phyloP scores from a whole-genome alignment of 345 rosid genomes.

The Hibiscus mutabilis region DNA sequence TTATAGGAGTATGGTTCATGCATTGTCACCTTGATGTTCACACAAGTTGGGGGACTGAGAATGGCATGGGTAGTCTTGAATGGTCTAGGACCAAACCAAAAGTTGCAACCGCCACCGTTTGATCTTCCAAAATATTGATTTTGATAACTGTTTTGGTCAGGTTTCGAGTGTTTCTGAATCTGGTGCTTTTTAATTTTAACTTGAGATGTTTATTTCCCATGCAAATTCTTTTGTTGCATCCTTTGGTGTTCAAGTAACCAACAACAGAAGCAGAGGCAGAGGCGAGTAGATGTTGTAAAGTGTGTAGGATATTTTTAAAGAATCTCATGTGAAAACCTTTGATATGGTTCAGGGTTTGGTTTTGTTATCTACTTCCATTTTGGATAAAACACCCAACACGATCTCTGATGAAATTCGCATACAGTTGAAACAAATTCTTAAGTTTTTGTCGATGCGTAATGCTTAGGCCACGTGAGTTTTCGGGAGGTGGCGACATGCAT shows the following conservation, averaged over 20 bases:
- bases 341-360: too few relatives aligned
- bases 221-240: not conserved
- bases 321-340: too few relatives aligned
- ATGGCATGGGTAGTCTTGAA: slow-evolving; percentile 34
- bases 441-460: too few relatives aligned
- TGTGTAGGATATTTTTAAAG: too few relatives aligned
- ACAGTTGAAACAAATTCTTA: too few relatives aligned
- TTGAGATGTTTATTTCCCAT: not conserved
- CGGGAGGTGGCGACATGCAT: not conserved
- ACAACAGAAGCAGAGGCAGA: too few relatives aligned
- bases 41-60: slow-evolving; percentile 33
- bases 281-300: too few relatives aligned
- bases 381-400: too few relatives aligned
- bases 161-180: slow-evolving; percentile 3
- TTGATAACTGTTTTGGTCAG: not conserved
- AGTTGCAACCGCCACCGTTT: slow-evolving; percentile 33
- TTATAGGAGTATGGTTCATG: slow-evolving; percentile 35
- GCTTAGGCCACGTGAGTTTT: not conserved
- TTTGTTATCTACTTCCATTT: too few relatives aligned
- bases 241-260: too few relatives aligned
- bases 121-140: slow-evolving; percentile 43
- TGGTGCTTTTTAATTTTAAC: not conserved
- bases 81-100: slow-evolving; percentile 30
- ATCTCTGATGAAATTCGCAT: too few relatives aligned
- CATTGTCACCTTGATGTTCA: slow-evolving; percentile 33